Conservation (phyloP, 352 stramenopile species). For the Globisporangium cylindrosporum region DNA sequence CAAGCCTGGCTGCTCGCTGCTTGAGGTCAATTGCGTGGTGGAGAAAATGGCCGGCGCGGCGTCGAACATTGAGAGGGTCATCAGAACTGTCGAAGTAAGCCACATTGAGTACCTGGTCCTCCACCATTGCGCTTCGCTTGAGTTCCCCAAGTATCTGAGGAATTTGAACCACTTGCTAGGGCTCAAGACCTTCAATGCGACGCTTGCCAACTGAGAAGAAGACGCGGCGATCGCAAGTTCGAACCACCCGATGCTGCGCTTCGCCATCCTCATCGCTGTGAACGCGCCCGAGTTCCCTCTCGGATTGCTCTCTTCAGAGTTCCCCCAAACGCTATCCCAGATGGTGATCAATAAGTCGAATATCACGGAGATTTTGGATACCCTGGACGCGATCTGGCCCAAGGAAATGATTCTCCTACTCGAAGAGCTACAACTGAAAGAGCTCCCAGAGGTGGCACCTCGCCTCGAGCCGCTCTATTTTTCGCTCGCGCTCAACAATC, state of each 20-base stretch:
- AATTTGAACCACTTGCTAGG: slow-evolving; percentile 2
- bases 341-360: slow-evolving; percentile 12
- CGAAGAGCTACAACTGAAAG: slow-evolving; percentile 1
- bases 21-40: slow-evolving; percentile 12
- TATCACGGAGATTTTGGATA: slow-evolving; percentile 6
- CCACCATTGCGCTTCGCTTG: slow-evolving; percentile 10
- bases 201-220: slow-evolving; percentile 4
- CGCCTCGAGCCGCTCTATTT: slow-evolving; percentile 1
- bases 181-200: slow-evolving; percentile 26
- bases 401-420: background rate
- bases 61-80: slow-evolving; percentile 1
- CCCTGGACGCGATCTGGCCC: slow-evolving; percentile 9
- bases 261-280: slow-evolving; percentile 14
- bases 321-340: slow-evolving; percentile 5
- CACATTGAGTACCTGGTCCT: slow-evolving; percentile 19
- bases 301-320: slow-evolving; percentile 12
- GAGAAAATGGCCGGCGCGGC: background rate
- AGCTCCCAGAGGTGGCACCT: background rate
- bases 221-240: slow-evolving; percentile 16
- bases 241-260: slow-evolving; percentile 10
- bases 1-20: slow-evolving; percentile 11
- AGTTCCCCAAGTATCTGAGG: slow-evolving; percentile 1
- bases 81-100: background rate
- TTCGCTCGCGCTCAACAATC: slow-evolving; percentile 6
- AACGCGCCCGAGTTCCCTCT: slow-evolving; percentile 10